Base-by-base conservation (phyloP, 768 basidiomycete genomes). In the Floccularia luteovirens region DNA sequence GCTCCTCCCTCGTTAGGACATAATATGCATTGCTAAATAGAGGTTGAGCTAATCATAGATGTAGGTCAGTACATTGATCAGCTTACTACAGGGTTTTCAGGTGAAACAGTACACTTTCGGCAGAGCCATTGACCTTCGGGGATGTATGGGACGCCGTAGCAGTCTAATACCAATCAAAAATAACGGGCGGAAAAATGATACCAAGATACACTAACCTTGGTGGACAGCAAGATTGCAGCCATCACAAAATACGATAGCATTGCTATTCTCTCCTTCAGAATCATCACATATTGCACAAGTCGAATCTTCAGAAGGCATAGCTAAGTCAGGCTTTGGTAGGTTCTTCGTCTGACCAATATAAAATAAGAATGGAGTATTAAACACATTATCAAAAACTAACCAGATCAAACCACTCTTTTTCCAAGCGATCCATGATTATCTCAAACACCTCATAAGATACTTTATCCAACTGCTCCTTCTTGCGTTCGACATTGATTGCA, bases 81-180 rank as follows among this genome's bases (percentile, higher is more conserved):
- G 63, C 88, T 48, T 54, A 93, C 92, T 44, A 99, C 96, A 11
- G 93, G 90, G 50, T 82, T 87, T 60, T 97, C 94, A 0, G 96
- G 96, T 1, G 91, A 94, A 7, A 98, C 92, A 0, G 92, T 97
- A 54, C 96, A 99, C 61, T 99, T 99, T 33, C 96, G 69, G 58
- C 96, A 99, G 24, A 99, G 75, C 96, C 96, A 99, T 59, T 99
- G 96, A 1, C 96, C 96, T 65, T 99, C 96, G 0, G 96, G 96
- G 43, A 99, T 97, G 56, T 99, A 99, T 8, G 96, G 96, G 1
- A 99, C 91, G 14, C 96, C 96, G 53, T 99, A 99, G 54, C 96
- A 99, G 57, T 99, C 96, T 96, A 47, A 2, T 22, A 30, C 10
- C 10, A 38, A 32, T 14, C 5, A 13, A 34, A 33, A 21, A 31